Percentiles rank a stretch among this genome's conserved stretches.
These are phyloP conservation scores for Strigomonas oncopelti DNA, from an alignment of 208 protist species.

Conservation along the genomic window DNA sequence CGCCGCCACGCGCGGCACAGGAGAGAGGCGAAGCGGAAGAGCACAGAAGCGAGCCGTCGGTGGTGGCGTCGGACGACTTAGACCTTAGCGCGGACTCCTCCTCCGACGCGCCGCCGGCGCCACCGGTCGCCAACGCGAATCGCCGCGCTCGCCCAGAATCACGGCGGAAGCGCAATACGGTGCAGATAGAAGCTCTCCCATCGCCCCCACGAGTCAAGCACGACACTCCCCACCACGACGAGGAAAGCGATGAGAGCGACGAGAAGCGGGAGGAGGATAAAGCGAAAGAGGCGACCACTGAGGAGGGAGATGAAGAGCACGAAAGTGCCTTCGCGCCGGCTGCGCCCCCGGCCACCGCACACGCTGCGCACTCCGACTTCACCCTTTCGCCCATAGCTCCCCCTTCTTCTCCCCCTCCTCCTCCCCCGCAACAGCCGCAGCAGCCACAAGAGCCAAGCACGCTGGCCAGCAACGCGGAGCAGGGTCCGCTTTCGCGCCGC, in stretches of 20 bases:
- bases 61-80: neutral
- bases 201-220: too few relatives aligned
- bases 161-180: too few relatives aligned
- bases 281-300: slow-evolving; percentile 4
- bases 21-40: too few relatives aligned
- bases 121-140: neutral
- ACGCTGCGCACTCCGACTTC: neutral
- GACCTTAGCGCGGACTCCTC: neutral
- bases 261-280: neutral
- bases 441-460: too few relatives aligned
- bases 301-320: slow-evolving; percentile 6
- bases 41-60: too few relatives aligned
- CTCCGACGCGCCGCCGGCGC: too few relatives aligned
- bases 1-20: too few relatives aligned
- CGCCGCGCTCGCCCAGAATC: too few relatives aligned
- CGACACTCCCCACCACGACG: neutral
- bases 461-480: too few relatives aligned
- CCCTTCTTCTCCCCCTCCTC: neutral
- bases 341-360: neutral
- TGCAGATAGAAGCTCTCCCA: too few relatives aligned
- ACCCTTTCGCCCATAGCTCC: neutral
- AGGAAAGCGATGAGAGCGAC: neutral
- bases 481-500: neutral
- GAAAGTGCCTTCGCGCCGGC: neutral
- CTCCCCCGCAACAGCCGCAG: neutral